phyloP scores from a whole-genome alignment of 2,329 filamentous ascomycete genomes.

The Aureobasidium sp. region DNA sequence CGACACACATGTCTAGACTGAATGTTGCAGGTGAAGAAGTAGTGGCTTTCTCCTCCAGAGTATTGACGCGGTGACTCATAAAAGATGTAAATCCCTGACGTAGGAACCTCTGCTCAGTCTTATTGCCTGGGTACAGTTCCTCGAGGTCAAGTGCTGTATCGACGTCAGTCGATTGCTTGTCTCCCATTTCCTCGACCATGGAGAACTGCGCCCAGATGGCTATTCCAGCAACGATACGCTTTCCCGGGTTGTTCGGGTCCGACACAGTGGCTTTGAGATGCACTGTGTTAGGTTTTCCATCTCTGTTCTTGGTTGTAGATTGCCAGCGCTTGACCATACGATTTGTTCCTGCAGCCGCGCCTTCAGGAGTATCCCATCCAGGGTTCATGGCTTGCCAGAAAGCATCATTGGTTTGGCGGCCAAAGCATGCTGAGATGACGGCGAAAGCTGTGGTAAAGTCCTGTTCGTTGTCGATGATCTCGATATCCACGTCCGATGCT shows the following conservation, averaged over 20 bases:
- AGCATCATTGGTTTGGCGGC: conserved; percentile 44
- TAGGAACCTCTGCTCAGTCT: conserved; percentile 41
- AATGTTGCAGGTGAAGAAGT: conserved; percentile 40
- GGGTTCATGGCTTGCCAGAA: conserved; percentile 49
- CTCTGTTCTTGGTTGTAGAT: conserved; percentile 33
- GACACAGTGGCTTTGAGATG: conserved; percentile 50
- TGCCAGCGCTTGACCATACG: conserved; percentile 40
- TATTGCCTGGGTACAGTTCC: conserved; percentile 13
- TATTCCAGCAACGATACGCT: conserved; percentile 41
- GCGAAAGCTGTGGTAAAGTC: conserved; percentile 15
- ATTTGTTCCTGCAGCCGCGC: conserved; percentile 31
- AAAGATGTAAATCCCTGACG: conserved; percentile 41
- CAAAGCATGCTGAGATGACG: conserved; percentile 40
- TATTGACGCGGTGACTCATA: conserved; percentile 37
- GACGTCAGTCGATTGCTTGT: conserved; percentile 32
- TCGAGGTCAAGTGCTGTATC: conserved; percentile 22
- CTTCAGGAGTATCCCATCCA: conserved; percentile 47
- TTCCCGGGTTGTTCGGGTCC: conserved; percentile 25
- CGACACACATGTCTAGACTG: conserved; percentile 46
- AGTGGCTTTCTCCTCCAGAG: conserved; percentile 37
- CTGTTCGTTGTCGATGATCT: conserved; percentile 6
- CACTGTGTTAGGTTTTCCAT: conserved; percentile 44
- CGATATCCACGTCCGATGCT: background rate
- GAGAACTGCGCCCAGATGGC: conserved; percentile 52
- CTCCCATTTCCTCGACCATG: conserved; percentile 43